Evolutionary conservation across 331 rosid species (phyloP).

Genomic region (Prunus yedoensis): DNA sequence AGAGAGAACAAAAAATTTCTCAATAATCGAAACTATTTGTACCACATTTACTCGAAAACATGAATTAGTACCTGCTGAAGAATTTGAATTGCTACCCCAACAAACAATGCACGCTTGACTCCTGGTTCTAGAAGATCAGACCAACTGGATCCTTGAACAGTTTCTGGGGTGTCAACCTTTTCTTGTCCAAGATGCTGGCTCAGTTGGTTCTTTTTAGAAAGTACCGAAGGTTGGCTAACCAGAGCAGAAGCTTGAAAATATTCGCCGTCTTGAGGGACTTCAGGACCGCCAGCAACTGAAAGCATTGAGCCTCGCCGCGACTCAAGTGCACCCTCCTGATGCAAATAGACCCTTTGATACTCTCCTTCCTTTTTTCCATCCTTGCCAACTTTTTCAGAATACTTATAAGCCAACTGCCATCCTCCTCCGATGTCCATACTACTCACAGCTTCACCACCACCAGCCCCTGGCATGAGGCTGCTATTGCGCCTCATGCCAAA

Average conservation of each 20-base stretch:
- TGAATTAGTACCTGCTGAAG: slow-evolving; percentile 27
- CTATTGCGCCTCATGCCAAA: slow-evolving; percentile 20
- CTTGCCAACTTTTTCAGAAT: slow-evolving; percentile 16
- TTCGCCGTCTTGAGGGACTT: slow-evolving; percentile 2
- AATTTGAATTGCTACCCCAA: slow-evolving; percentile 29
- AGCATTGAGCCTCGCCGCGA: slow-evolving; percentile 20
- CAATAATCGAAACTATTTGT: not conserved
- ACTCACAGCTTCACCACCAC: slow-evolving; percentile 20
- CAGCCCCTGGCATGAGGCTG: slow-evolving; percentile 13
- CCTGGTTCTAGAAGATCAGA: slow-evolving; percentile 30
- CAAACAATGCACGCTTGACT: slow-evolving; percentile 29
- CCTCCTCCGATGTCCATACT: slow-evolving; percentile 33
- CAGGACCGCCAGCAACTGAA: slow-evolving; percentile 20
- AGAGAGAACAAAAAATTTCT: too few relatives aligned
- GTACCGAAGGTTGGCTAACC: slow-evolving; percentile 30
- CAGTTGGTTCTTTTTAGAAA: slow-evolving; percentile 9
- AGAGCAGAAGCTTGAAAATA: slow-evolving; percentile 33
- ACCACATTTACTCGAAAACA: not conserved
- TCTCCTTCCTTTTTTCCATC: slow-evolving; percentile 33
- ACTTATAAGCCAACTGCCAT: slow-evolving; percentile 31
- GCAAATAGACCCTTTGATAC: slow-evolving; percentile 28
- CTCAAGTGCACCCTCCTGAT: slow-evolving; percentile 20
- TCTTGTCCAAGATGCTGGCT: slow-evolving; percentile 12
- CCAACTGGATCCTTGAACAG: slow-evolving; percentile 24
- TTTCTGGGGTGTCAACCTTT: slow-evolving; percentile 17